phyloP scores from a whole-genome alignment of 2,329 filamentous ascomycete species.

The Microdochium bolleyi region DNA sequence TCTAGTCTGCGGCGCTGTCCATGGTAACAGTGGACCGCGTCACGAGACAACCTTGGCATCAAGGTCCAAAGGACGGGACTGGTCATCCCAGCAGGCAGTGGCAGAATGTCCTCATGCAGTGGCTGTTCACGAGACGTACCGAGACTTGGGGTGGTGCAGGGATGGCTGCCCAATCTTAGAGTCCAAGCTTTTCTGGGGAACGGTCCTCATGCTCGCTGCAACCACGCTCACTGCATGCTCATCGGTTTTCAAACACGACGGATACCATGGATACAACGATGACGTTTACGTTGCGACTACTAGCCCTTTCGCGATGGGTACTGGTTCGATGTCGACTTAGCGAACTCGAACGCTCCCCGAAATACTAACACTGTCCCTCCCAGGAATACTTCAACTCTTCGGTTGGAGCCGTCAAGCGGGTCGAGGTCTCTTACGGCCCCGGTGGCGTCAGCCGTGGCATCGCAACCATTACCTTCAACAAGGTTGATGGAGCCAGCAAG shows the following conservation, averaged over 20 bases:
- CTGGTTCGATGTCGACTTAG: not conserved
- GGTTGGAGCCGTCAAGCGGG: slow-evolving; percentile 83
- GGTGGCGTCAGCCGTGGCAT: slow-evolving; percentile 87
- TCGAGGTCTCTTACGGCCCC: slow-evolving; percentile 87
- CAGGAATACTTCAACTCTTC: slow-evolving; percentile 93
- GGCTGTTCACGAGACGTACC: not conserved
- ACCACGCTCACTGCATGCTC: not conserved
- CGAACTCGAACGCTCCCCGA: slow-evolving; percentile 5
- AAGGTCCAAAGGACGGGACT: not conserved
- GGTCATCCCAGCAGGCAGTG: not conserved
- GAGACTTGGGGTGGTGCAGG: not conserved
- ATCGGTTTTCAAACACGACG: not conserved
- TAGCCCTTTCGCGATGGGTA: not conserved
- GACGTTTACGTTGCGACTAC: not conserved
- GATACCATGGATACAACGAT: not conserved
- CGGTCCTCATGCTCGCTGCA: not conserved
- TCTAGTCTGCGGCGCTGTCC: not conserved
- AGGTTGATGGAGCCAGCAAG: slow-evolving; percentile 73
- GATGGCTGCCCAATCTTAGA: not conserved
- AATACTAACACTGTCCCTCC: slow-evolving; percentile 61
- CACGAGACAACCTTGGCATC: not conserved
- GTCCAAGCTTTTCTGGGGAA: not conserved
- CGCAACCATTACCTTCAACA: slow-evolving; percentile 80
- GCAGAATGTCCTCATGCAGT: too few relatives aligned
- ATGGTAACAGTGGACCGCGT: not conserved